These are phyloP conservation scores for Ettlia oleoabundans DNA, from an alignment of 139 green algal genomes.

Conservation along the genomic window DNA sequence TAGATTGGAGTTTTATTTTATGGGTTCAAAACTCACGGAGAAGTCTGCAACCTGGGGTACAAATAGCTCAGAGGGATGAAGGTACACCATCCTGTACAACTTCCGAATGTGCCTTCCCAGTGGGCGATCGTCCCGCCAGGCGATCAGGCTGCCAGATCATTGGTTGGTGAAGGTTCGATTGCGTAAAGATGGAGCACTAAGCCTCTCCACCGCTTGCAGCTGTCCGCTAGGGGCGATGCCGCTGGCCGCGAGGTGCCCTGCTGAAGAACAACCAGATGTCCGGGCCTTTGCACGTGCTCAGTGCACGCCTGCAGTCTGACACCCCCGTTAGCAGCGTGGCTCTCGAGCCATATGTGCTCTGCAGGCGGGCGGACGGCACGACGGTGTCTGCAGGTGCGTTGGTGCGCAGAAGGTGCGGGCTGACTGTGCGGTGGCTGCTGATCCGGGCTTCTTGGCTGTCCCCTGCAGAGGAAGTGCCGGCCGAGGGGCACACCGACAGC, in stretches of 20 bases:
- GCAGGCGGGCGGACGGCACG: slow-evolving; percentile 71
- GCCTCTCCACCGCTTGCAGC: not conserved
- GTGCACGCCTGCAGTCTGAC: slow-evolving; percentile 70
- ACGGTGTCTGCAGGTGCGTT: slow-evolving; percentile 52
- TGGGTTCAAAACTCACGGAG: too few species aligned
- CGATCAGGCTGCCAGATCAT: too few species aligned
- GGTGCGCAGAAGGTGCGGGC: not conserved
- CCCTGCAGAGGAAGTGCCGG: slow-evolving; percentile 79
- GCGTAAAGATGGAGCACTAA: not conserved
- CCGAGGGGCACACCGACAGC: slow-evolving; percentile 70
- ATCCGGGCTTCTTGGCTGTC: not conserved
- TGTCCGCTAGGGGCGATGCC: not conserved
- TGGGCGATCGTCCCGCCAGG: too few species aligned
- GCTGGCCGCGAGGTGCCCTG: not conserved
- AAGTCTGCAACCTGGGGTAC: too few species aligned
- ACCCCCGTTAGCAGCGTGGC: slow-evolving; percentile 77
- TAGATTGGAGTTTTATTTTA: too few species aligned
- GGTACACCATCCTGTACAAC: too few species aligned
- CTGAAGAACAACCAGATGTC: not conserved
- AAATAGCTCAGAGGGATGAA: too few species aligned
- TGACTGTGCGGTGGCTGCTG: not conserved
- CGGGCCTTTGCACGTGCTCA: slow-evolving; percentile 44
- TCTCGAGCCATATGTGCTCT: slow-evolving; percentile 90
- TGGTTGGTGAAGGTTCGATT: too few species aligned
- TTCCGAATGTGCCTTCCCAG: too few species aligned